phyloP scores from a whole-genome alignment of 805 yeast species.

The Metschnikowia sp. region DNA sequence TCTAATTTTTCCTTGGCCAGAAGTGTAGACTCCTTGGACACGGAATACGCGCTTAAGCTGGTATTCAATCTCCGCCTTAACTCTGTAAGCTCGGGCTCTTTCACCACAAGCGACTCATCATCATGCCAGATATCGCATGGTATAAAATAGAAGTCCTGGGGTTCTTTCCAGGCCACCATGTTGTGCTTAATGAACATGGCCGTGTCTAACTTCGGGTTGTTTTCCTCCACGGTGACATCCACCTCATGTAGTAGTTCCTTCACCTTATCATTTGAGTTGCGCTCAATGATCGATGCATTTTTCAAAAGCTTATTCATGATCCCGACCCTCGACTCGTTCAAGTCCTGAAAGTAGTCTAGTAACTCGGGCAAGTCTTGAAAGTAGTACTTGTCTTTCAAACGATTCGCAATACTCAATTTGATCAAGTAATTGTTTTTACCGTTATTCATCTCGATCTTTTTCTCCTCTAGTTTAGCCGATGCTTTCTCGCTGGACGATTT shows the following conservation, averaged over 20 bases:
- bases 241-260: conserved; percentile 50
- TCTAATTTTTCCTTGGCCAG: conserved; percentile 51
- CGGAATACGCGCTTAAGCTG: conserved; percentile 36
- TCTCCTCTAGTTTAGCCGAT: conserved; percentile 53
- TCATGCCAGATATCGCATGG: conserved; percentile 98
- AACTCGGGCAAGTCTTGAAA: conserved; percentile 92
- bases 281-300: conserved; percentile 60
- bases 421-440: conserved; percentile 84
- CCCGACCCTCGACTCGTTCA: conserved; percentile 74
- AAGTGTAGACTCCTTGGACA: conserved; percentile 40
- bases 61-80: conserved; percentile 50
- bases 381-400: conserved; percentile 87
- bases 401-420: conserved; percentile 77
- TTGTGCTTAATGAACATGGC: conserved; percentile 94
- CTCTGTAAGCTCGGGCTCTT: conserved; percentile 54
- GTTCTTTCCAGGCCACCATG: conserved; percentile 71
- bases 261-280: conserved; percentile 41
- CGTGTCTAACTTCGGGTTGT: conserved; percentile 71
- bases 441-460: conserved; percentile 77
- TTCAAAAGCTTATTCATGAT: conserved; percentile 67
- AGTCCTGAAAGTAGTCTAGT: conserved; percentile 77
- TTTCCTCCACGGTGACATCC: conserved; percentile 59
- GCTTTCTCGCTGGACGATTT: conserved; percentile 49
- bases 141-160: conserved; percentile 75
- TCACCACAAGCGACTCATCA: conserved; percentile 68